These are phyloP conservation scores for Acanthamoeba rhysodes DNA, from an alignment of 208 protist genomes.

Conservation along the genomic window DNA sequence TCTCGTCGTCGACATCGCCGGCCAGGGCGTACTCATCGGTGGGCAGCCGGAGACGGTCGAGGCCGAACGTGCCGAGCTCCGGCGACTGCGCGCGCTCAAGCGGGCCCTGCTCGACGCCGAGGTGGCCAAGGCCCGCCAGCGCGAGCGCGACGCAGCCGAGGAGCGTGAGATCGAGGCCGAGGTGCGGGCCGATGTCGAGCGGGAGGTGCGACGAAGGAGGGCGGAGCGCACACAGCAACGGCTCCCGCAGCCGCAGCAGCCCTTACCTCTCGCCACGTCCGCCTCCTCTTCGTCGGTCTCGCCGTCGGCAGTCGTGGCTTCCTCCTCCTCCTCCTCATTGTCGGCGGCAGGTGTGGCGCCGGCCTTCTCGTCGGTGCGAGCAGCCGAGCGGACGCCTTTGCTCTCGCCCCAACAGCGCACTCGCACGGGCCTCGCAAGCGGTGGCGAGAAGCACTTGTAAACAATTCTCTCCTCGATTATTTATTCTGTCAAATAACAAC, in stretches of 20 bases:
- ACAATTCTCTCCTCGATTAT: not conserved
- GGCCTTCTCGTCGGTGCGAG: not conserved
- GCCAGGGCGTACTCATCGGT: not conserved
- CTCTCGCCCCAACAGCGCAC: conserved; percentile 4
- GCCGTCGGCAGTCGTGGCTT: too few species aligned
- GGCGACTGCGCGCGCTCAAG: conserved; percentile 4
- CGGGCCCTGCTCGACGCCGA: not conserved
- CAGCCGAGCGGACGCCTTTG: conserved; percentile 3
- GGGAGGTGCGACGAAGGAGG: conserved; percentile 10
- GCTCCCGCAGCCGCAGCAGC: not conserved
- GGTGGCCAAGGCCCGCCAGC: not conserved
- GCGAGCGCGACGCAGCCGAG: not conserved
- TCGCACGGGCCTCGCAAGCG: not conserved
- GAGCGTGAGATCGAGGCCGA: not conserved
- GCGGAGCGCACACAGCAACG: not conserved
- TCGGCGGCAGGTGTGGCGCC: not conserved
- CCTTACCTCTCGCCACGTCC: not conserved
- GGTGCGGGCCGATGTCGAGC: not conserved
- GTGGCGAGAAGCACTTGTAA: not conserved
- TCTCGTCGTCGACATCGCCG: not conserved
- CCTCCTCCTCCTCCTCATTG: not conserved
- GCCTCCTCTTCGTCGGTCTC: not conserved
- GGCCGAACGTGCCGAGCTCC: not conserved
- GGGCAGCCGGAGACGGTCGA: not conserved
- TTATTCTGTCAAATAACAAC: too few species aligned